A percentile compares a stretch with the other conserved stretches of the same genome.
These are phyloP conservation scores for Phytophthora sansomeana DNA, from an alignment of 352 stramenopile genomes.

Conservation along the genomic window DNA sequence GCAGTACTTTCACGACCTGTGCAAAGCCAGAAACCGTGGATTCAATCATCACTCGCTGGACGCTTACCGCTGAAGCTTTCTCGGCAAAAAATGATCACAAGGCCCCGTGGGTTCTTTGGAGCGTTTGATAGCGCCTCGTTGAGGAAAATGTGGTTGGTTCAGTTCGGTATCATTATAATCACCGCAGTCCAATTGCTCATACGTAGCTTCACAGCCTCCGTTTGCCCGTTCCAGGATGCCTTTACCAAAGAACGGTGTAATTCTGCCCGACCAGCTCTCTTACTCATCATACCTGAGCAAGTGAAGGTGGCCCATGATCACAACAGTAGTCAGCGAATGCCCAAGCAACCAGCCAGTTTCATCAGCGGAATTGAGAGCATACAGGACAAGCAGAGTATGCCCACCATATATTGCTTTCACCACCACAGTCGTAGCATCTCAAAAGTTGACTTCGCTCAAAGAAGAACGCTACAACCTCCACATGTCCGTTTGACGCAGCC, in stretches of 20 bases:
- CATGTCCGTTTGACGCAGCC: neutral
- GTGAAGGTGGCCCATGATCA: neutral
- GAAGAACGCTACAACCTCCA: neutral
- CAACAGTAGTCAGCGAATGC: neutral
- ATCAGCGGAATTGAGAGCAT: neutral
- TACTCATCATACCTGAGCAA: neutral
- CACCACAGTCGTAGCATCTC: neutral
- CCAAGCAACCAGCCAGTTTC: neutral
- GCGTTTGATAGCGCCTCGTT: neutral
- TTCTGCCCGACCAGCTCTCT: neutral
- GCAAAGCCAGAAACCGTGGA: conserved; percentile 1
- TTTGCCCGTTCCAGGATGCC: neutral
- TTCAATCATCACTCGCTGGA: neutral
- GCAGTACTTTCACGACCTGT: neutral
- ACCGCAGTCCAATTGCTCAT: neutral
- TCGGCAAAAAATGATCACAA: neutral
- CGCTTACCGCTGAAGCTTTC: neutral
- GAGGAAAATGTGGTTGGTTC: neutral
- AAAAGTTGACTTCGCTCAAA: neutral
- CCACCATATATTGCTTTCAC: neutral
- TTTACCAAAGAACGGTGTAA: neutral
- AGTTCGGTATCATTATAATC: neutral
- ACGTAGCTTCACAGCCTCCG: neutral
- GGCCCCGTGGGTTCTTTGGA: neutral
- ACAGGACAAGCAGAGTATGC: neutral